Percentiles rank a stretch among this genome's conserved stretches.
Evolutionary conservation across 78 protist genomes (phyloP).

Genomic region (Dictyostelium purpureum): DNA sequence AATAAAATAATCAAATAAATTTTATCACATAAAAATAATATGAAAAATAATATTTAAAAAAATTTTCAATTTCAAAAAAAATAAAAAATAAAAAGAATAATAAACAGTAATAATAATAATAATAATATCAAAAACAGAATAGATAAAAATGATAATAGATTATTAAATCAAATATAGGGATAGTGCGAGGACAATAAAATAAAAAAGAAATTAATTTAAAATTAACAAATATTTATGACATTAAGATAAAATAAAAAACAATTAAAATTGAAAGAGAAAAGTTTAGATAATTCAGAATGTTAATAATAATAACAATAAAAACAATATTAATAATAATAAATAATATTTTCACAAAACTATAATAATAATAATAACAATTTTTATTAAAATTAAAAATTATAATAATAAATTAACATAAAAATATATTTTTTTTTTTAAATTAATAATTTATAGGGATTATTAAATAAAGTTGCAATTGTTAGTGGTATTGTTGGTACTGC

Average conservation of each 20-base stretch:
- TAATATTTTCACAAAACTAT: background rate
- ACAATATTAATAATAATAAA: background rate
- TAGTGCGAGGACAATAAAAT: too few species aligned
- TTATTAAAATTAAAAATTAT: background rate
- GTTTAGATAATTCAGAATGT: too few species aligned
- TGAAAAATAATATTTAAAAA: too few species aligned
- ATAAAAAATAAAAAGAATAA: background rate
- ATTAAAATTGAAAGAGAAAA: too few species aligned
- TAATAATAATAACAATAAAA: background rate
- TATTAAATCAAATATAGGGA: too few species aligned
- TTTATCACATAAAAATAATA: too few species aligned
- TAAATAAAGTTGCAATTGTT: conserved; percentile 24
- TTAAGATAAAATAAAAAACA: too few species aligned
- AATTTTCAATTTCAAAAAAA: background rate
- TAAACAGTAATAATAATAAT: background rate
- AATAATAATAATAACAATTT: background rate
- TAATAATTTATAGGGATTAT: background rate
- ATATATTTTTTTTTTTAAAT: background rate
- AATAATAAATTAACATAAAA: background rate
- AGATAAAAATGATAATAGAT: too few species aligned
- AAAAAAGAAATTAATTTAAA: too few species aligned
- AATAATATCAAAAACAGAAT: too few species aligned
- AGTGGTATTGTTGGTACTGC: conserved; percentile 16
- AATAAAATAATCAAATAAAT: too few species aligned
- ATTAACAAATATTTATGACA: too few species aligned